phyloP scores from a whole-genome alignment of 2,329 filamentous ascomycete species.

The Bipolaris sorokiniana region DNA sequence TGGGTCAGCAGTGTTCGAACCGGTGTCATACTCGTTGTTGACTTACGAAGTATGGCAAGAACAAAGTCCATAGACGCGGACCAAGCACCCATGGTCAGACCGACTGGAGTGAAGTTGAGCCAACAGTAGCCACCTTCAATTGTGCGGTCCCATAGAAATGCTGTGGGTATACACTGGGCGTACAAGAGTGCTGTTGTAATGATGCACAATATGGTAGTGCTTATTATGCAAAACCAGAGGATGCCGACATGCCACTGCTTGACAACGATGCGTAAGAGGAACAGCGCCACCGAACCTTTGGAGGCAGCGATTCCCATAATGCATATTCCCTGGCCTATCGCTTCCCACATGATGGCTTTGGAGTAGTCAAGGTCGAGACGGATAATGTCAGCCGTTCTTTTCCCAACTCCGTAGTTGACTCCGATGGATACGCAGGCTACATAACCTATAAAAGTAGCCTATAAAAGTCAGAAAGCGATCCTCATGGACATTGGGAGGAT shows the following conservation, averaged over 20 bases:
- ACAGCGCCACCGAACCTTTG: slow-evolving; percentile 41
- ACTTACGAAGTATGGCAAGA: slow-evolving; percentile 40
- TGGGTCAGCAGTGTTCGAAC: not conserved
- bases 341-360: slow-evolving; percentile 42
- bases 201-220: slow-evolving; percentile 33
- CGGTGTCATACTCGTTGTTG: not conserved
- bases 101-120: slow-evolving; percentile 37
- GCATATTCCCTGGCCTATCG: slow-evolving; percentile 39
- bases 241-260: slow-evolving; percentile 36
- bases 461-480: not conserved
- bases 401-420: slow-evolving; percentile 37
- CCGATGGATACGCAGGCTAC: slow-evolving; percentile 34
- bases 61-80: slow-evolving; percentile 45
- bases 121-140: slow-evolving; percentile 35
- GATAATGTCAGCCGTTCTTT: slow-evolving; percentile 28
- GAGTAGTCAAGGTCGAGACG: slow-evolving; percentile 30
- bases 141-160: slow-evolving; percentile 37
- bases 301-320: slow-evolving; percentile 42
- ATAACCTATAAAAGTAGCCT: slow-evolving; percentile 37
- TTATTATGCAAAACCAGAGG: slow-evolving; percentile 41
- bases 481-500: not conserved
- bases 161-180: slow-evolving; percentile 35
- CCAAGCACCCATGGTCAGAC: slow-evolving; percentile 42
- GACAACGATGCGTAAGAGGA: slow-evolving; percentile 40
- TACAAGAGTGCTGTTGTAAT: slow-evolving; percentile 37